Evolutionary conservation across 345 rosid genomes (phyloP).

Genomic region (Noccaea caerulescens): DNA sequence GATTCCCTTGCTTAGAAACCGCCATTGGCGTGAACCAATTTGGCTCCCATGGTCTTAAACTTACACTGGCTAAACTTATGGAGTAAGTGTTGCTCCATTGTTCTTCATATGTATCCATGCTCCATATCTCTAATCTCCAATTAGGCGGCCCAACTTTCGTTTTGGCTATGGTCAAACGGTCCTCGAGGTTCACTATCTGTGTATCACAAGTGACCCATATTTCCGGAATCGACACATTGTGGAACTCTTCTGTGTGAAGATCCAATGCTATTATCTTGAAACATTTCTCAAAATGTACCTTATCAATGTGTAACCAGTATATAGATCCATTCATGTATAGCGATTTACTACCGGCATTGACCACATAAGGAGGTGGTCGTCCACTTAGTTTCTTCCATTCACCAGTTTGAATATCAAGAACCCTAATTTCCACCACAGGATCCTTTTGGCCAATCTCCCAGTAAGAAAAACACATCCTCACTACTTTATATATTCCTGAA

Average conservation of each 20-base stretch:
- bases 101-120: neutral
- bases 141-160: neutral
- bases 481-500: neutral
- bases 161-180: slow-evolving; percentile 9
- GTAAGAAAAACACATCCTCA: neutral
- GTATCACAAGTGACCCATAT: neutral
- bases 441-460: neutral
- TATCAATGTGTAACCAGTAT: neutral
- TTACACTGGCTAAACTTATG: neutral
- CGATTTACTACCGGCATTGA: neutral
- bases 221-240: neutral
- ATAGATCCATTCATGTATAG: slow-evolving; percentile 10
- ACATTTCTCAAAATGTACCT: neutral
- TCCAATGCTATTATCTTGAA: slow-evolving; percentile 3
- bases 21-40: slow-evolving; percentile 13
- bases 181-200: neutral
- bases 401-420: slow-evolving; percentile 3
- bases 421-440: neutral
- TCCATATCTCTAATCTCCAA: slow-evolving; percentile 11
- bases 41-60: too few relatives aligned
- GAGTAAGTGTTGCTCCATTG: slow-evolving; percentile 1
- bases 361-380: neutral
- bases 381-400: slow-evolving; percentile 12
- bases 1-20: slow-evolving; percentile 5
- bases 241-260: slow-evolving; percentile 9